phyloP scores from a whole-genome alignment of 1,284 basidiomycete species.

The Puccinia coronata region DNA sequence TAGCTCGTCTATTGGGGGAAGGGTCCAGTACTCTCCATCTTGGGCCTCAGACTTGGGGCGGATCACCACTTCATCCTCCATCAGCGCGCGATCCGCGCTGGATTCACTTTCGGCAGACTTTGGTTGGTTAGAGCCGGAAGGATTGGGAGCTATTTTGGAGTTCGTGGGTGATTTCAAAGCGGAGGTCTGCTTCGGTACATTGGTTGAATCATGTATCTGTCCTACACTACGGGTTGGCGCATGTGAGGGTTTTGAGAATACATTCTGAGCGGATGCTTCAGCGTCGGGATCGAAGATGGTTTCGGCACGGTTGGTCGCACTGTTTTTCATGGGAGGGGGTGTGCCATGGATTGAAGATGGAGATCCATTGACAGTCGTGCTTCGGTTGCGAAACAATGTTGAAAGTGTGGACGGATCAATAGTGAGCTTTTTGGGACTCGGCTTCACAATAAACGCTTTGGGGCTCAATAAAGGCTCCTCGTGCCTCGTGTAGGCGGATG shows the following conservation, averaged over 20 bases:
- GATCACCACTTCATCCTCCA: slow-evolving; percentile 47
- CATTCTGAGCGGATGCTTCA: slow-evolving; percentile 37
- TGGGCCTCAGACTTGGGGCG: slow-evolving; percentile 58
- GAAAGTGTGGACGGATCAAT: slow-evolving; percentile 46
- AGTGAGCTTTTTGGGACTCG: slow-evolving; percentile 48
- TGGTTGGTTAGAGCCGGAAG: background rate
- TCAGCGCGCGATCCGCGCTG: background rate
- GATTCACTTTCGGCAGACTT: background rate
- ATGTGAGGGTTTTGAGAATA: slow-evolving; percentile 31
- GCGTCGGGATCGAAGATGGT: slow-evolving; percentile 48
- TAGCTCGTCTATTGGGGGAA: slow-evolving; percentile 73
- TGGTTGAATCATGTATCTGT: slow-evolving; percentile 4
- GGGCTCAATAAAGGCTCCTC: slow-evolving; percentile 48
- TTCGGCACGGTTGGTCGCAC: slow-evolving; percentile 5
- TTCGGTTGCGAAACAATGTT: slow-evolving; percentile 42
- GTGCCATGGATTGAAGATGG: slow-evolving; percentile 26
- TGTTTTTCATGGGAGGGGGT: slow-evolving; percentile 41
- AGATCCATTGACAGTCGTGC: slow-evolving; percentile 39
- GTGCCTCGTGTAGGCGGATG: slow-evolving; percentile 37
- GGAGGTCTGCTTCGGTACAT: background rate
- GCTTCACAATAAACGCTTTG: slow-evolving; percentile 47
- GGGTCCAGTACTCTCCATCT: slow-evolving; percentile 85
- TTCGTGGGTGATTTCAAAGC: slow-evolving; percentile 14
- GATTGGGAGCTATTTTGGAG: background rate
- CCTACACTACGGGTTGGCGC: background rate